phyloP scores from a whole-genome alignment of 768 basidiomycete genomes.

The Boletus patriciae region DNA sequence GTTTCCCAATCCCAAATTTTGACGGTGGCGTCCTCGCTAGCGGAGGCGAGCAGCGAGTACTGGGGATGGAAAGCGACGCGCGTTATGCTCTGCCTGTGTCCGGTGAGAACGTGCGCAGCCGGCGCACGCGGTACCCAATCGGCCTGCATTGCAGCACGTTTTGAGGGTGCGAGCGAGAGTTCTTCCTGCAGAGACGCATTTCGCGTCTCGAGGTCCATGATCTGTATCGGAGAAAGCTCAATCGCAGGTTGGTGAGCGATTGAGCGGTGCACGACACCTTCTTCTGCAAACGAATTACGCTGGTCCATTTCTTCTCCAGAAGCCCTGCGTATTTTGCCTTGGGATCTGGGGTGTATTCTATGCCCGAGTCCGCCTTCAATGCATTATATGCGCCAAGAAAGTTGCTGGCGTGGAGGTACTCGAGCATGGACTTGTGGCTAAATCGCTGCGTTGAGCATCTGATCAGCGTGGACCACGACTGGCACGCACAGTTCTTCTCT shows the following conservation, averaged over 20 bases:
- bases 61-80: slow-evolving; percentile 84
- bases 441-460: slow-evolving; percentile 18
- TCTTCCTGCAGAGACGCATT: slow-evolving; percentile 79
- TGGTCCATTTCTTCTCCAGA: slow-evolving; percentile 98
- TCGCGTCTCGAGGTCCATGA: slow-evolving; percentile 91
- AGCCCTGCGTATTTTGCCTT: slow-evolving; percentile 85
- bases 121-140: slow-evolving; percentile 92
- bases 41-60: slow-evolving; percentile 79
- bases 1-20: slow-evolving; percentile 98
- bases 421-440: slow-evolving; percentile 80
- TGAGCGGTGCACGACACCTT: slow-evolving; percentile 53
- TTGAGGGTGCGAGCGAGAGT: slow-evolving; percentile 48
- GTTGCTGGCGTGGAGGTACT: slow-evolving; percentile 69
- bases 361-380: slow-evolving; percentile 51
- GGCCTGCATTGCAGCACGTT: slow-evolving; percentile 58
- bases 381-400: slow-evolving; percentile 63
- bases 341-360: slow-evolving; percentile 77
- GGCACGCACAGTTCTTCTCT: slow-evolving; percentile 47
- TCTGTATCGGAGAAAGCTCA: slow-evolving; percentile 46
- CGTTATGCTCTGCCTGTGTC: slow-evolving; percentile 76
- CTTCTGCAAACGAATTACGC: slow-evolving; percentile 92
- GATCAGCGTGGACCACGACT: slow-evolving; percentile 1
- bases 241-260: slow-evolving; percentile 5
- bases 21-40: slow-evolving; percentile 85
- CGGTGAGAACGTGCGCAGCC: slow-evolving; percentile 72